Base-by-base conservation (phyloP, 768 basidiomycete species). In the Cystofilobasidium macerans region DNA sequence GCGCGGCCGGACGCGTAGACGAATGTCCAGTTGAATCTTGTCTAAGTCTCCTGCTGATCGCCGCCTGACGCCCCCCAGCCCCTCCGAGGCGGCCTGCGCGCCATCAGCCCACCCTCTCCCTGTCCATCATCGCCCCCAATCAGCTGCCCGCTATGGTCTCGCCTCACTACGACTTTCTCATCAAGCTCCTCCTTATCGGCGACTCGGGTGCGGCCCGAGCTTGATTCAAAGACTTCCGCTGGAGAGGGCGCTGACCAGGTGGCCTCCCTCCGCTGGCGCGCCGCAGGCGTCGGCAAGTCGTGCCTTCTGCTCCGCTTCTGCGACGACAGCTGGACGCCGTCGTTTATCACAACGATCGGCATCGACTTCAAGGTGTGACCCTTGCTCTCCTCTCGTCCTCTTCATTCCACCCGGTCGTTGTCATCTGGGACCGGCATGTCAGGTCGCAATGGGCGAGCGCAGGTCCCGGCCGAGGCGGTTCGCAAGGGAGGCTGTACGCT, bases 281-380 rank as follows among this genome's bases (percentile, higher is more conserved):
- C 40, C 60, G 69, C 71, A 73, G 91, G 91, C 78, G 93, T 95
- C 72, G 91, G 94, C 69, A 93, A 99, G 81, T 98, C 93, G 62
- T 79, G 79, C 79, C 82, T 92, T n/a, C 81, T 92, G 61, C 83
- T 91, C 69, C 87, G 91, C 70, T 99, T 99, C 84, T 97, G 92
- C 76, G 95, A 98, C 80, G 95, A 99, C 78, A 89, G 93, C 70
- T 99, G 93, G 92, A 98, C 95, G 38, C 93, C 93, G 57, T 92
- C 89, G 51, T 98, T 97, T 81, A 98, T 97, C 78, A 97, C 93
- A 65, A 99, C 95, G 65, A 99, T 99, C 77, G 95, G 94, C 74
- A 68, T 68, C 45, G 67, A 68, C 56, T 68, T 68, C 57, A 68
- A 68, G 61, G 67, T 62, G 11, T 13, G 67, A 8, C 24, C 36